Conservation (phyloP, 371 early-diverging fungal species). For the Synchytrium microbalum region DNA sequence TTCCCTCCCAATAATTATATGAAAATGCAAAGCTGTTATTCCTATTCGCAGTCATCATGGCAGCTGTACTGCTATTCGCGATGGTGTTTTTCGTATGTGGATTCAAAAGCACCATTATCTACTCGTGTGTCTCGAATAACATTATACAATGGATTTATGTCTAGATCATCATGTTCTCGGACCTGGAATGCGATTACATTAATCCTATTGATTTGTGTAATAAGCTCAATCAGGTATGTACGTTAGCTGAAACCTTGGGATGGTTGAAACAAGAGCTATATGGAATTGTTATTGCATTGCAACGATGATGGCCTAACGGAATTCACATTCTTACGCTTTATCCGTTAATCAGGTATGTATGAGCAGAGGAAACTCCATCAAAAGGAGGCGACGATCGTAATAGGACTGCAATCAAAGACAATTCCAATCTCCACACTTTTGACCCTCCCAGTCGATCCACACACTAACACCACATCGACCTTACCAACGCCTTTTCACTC, state of each 20-base stretch:
- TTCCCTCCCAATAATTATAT: no score
- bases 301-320: no score
- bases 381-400: no score
- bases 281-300: no score
- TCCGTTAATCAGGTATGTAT: background rate
- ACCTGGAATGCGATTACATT: conserved; percentile 94
- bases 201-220: conserved; percentile 97
- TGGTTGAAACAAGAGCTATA: background rate
- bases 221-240: conserved; percentile 80
- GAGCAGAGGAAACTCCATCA: no score
- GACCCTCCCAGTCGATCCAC: conserved; percentile 5
- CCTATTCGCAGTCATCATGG: conserved; percentile 82
- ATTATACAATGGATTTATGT: no score
- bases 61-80: conserved; percentile 80
- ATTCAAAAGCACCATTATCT: background rate
- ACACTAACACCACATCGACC: no score
- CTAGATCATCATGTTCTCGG: conserved; percentile 87
- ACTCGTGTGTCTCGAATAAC: no score
- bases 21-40: conserved; percentile 72
- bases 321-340: background rate
- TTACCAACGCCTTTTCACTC: no score
- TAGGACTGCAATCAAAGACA: conserved; percentile 1
- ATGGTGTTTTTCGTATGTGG: conserved; percentile 85
- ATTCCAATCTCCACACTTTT: background rate
- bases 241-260: background rate